A percentile compares a stretch with the other conserved stretches of the same genome.
Evolutionary conservation across 768 basidiomycete genomes (phyloP).

Genomic region (Daedalea quercina): DNA sequence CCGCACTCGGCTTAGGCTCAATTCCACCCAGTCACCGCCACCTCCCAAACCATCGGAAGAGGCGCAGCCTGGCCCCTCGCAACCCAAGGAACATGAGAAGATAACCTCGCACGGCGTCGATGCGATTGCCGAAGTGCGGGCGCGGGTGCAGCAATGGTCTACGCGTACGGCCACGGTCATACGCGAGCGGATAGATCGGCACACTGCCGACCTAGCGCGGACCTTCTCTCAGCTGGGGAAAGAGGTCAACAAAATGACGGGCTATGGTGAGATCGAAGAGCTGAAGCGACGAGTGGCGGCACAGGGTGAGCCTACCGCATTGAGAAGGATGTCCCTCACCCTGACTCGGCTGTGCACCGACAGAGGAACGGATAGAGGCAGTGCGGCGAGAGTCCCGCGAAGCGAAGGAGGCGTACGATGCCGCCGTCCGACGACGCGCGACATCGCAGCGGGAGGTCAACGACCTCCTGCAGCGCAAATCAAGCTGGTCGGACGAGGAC

Average conservation of each 20-base stretch:
- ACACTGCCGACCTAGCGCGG: conserved; percentile 48
- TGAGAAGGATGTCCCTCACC: neutral
- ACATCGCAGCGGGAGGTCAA: conserved; percentile 94
- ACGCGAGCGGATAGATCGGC: conserved; percentile 48
- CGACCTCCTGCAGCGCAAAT: conserved; percentile 90
- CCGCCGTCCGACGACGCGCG: conserved; percentile 73
- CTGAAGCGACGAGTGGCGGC: conserved; percentile 71
- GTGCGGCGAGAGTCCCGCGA: conserved; percentile 60
- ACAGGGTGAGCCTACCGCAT: conserved; percentile 52
- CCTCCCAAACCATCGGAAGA: neutral
- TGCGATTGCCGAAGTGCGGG: conserved; percentile 9
- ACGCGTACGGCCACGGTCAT: conserved; percentile 28
- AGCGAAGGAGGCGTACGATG: conserved; percentile 72
- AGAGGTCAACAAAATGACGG: conserved; percentile 81
- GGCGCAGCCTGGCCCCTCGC: neutral
- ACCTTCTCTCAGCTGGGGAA: conserved; percentile 70
- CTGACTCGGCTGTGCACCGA: conserved; percentile 1
- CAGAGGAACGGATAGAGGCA: conserved; percentile 69
- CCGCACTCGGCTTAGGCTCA: neutral
- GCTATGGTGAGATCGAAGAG: conserved; percentile 85
- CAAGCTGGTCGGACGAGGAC: conserved; percentile 85
- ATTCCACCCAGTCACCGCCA: neutral
- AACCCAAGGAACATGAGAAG: neutral
- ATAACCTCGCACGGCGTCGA: neutral
- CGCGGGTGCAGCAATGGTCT: conserved; percentile 38